Base-by-base conservation (phyloP, 2,329 filamentous ascomycete genomes). In the Chaetomiaceae sp. region DNA sequence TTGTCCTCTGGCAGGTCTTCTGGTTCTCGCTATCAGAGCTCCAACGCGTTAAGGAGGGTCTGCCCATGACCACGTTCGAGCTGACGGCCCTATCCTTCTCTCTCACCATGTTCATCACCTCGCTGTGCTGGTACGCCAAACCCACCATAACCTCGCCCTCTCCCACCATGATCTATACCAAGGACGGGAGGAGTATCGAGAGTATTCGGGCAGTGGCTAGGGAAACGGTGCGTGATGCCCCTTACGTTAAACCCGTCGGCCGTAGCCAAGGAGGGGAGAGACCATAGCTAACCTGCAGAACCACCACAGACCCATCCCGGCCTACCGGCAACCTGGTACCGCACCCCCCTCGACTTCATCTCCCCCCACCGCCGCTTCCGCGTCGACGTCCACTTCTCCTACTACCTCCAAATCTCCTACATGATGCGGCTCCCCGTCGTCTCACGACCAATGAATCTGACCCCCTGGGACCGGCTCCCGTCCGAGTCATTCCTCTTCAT, bases 291-390 rank as follows among this genome's bases (percentile, higher is more conserved):
- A n/a, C n/a, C n/a, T n/a, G n/a, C n/a, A n/a, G n/a, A n/a, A n/a
- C n/a, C n/a, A 14, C n/a, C 44, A 4, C 51, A 69, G 62, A 66
- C 61, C 2, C 59, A 68, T 59, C 54, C 52, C 31, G 34, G 48
- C 3, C 51, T 63, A 20, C 27, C 53, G 1, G 45, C 59, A 4
- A 20, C 55, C 5, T 71, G 65, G 54, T 58, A 64, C 17, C 60
- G 59, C 9, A 71, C 68, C 0, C 70, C 68, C 0, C 44, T 72
- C 1, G 66, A 71, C 19, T 70, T 70, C n/a, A 55, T 71, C 27
- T 17, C 31, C n/a, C 46, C 51, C 3, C 36, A 46, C 6, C 52
- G 54, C 3, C 22, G 42, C 1, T 63, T 63, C 17, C 45, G 51
- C 4, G 49, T 64, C 8, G 58, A 59, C 29, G 50, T 55, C 0